Percentiles rank a stretch among this genome's conserved stretches.
Evolutionary conservation across 2,329 filamentous ascomycete species (phyloP).

Genomic region (Pyrenochaeta sp.): DNA sequence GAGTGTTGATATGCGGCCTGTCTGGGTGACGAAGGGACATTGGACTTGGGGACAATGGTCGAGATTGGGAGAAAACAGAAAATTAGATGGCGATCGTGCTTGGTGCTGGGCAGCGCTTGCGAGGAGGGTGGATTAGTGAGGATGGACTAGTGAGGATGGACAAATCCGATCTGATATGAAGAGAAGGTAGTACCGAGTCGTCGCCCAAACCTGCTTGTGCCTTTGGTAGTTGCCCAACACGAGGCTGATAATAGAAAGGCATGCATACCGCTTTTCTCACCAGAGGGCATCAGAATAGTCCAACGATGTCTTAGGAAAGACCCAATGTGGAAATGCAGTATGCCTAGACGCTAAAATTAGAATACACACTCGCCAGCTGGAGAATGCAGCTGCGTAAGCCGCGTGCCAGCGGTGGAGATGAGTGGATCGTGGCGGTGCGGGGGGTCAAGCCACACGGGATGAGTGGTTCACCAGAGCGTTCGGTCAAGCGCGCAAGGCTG

Average conservation of each 20-base stretch:
- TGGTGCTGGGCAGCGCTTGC: no score
- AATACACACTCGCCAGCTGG: conserved; percentile 11
- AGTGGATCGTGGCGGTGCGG: not conserved
- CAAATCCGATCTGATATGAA: conserved; percentile 3
- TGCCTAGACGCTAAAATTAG: conserved; percentile 23
- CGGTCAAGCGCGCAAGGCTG: no score
- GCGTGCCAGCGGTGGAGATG: not conserved
- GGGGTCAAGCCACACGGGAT: not conserved
- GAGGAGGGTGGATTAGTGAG: no score
- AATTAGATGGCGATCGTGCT: no score
- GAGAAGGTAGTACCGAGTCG: not conserved
- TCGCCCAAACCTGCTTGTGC: conserved; percentile 4
- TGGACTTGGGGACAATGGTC: not conserved
- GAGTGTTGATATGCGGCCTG: conserved; percentile 34
- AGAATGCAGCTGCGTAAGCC: conserved; percentile 16
- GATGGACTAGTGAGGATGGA: no score
- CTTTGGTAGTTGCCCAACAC: not conserved
- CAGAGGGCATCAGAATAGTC: conserved; percentile 6
- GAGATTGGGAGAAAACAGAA: not conserved
- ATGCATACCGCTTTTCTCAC: conserved; percentile 26
- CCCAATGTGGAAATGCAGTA: conserved; percentile 14
- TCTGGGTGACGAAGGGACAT: no score
- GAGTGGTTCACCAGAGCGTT: no score
- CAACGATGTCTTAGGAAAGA: conserved; percentile 4
- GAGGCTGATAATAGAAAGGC: conserved; percentile 20